Evolutionary conservation across 192 early-diverging fungal genomes (phyloP).

Genomic region (Coemansia sp.): DNA sequence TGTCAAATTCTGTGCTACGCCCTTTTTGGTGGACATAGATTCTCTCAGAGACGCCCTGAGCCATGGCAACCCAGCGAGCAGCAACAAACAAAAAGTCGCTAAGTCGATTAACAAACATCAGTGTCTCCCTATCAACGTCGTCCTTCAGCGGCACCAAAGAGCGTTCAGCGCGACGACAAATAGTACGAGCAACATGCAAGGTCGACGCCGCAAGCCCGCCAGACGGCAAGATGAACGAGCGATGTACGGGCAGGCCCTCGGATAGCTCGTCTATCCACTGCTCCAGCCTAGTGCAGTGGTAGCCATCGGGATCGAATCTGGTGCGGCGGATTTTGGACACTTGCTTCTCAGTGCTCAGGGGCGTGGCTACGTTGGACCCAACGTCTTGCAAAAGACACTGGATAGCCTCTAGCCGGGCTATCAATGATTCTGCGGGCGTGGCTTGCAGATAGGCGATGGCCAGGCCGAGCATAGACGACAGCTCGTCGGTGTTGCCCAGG

Average conservation of each 20-base stretch:
- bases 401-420: slow-evolving; percentile 58
- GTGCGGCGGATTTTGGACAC: slow-evolving; percentile 68
- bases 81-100: slow-evolving; percentile 93
- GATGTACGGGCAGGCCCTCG: slow-evolving; percentile 66
- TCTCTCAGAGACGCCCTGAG: slow-evolving; percentile 67
- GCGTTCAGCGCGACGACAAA: slow-evolving; percentile 88
- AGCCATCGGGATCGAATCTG: slow-evolving; percentile 70
- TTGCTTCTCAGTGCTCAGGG: slow-evolving; percentile 53
- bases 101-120: slow-evolving; percentile 55
- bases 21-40: slow-evolving; percentile 63
- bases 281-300: slow-evolving; percentile 65
- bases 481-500: slow-evolving; percentile 86
- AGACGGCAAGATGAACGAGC: slow-evolving; percentile 88
- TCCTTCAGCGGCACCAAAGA: slow-evolving; percentile 68
- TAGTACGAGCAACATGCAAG: slow-evolving; percentile 78
- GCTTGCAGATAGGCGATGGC: slow-evolving; percentile 35
- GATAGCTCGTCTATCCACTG: slow-evolving; percentile 83
- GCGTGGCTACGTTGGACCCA: slow-evolving; percentile 90
- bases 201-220: slow-evolving; percentile 80
- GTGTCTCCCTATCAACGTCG: slow-evolving; percentile 25
- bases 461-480: slow-evolving; percentile 60
- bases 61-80: slow-evolving; percentile 74
- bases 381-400: slow-evolving; percentile 91
- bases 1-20: slow-evolving; percentile 42
- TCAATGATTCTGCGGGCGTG: slow-evolving; percentile 12